Base-by-base conservation (phyloP, 139 green algal species). In the Pseudopediastrum boryanum region DNA sequence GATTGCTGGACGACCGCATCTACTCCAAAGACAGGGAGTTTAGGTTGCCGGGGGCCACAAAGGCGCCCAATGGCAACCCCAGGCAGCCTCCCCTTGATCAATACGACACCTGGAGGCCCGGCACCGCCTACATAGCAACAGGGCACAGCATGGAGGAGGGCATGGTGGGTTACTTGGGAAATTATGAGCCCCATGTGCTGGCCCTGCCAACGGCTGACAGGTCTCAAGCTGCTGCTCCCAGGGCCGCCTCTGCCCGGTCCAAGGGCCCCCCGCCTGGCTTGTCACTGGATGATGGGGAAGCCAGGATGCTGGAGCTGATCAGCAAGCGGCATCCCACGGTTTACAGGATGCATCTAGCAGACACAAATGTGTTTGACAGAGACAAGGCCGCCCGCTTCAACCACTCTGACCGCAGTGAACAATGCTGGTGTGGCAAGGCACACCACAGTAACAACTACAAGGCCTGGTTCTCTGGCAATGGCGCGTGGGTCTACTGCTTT, bases 391-490 rank as follows among this genome's bases (percentile, higher is more conserved):
- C 54, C 1, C 33, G 54, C 5, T 64, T 64, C 54, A 64, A 64
- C 54, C 54, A 64, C 54, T 39, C 54, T 39, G 54, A 64, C 12
- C 8, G 54, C 5, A 36, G 4, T 39, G 54, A 64, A 29, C 8
- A 64, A 29, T 64, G 54, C 54, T 64, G 54, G 52, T 62, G 52
- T n/a, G 52, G 52, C 52, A 62, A 62, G 52, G 52, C 52, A 6
- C 52, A 62, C 52, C 29, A 62, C 52, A 62, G 52, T n/a, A 62
- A 62, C 52, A 62, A 62, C 52, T 62, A 62, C 52, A n/a, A 25
- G 25, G 52, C 52, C 52, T 62, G 52, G 52, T 62, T 62, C 31
- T 25, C 52, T 62, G 52, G 8, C 5, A 9, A n/a, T 9, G 6
- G 31, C 25, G 52, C 52, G 5, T 62, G 9, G 29, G 52, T 62